phyloP scores from a whole-genome alignment of 2,329 filamentous ascomycete genomes.

The Ophiostoma sp. region DNA sequence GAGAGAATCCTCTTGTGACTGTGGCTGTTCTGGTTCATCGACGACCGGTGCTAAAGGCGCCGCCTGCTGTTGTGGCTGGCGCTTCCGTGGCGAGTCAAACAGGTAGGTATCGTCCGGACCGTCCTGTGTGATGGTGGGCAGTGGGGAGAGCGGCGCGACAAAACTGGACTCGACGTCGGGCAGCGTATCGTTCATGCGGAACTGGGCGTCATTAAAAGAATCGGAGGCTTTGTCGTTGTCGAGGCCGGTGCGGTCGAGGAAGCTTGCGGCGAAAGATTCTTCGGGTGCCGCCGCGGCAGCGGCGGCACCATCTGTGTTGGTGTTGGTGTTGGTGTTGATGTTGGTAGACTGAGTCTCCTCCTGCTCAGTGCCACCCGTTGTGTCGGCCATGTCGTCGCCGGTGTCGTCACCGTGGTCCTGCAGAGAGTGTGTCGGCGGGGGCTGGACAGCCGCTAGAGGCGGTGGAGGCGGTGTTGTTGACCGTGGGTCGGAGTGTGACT shows the following conservation, averaged over 20 bases:
- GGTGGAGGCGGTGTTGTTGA: slow-evolving; percentile 12
- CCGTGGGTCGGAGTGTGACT: not conserved
- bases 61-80: not conserved
- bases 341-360: not conserved
- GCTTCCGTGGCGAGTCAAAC: slow-evolving; percentile 51
- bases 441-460: not conserved
- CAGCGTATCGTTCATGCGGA: slow-evolving; percentile 57
- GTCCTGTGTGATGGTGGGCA: slow-evolving; percentile 48
- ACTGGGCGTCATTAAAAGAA: slow-evolving; percentile 54
- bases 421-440: not conserved
- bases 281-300: not conserved
- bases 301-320: not conserved
- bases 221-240: slow-evolving; percentile 45
- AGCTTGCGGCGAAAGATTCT: slow-evolving; percentile 32
- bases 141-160: slow-evolving; percentile 57
- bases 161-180: slow-evolving; percentile 68
- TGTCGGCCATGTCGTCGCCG: not conserved
- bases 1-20: not conserved
- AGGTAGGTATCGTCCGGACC: slow-evolving; percentile 61
- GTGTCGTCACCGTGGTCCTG: not conserved
- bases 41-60: not conserved
- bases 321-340: not conserved
- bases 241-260: slow-evolving; percentile 42
- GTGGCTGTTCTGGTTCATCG: not conserved
- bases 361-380: not conserved